These are phyloP conservation scores for Bothriochloa decipiens DNA, from an alignment of 176 grass and related monocot genomes.

Conservation along the genomic window DNA sequence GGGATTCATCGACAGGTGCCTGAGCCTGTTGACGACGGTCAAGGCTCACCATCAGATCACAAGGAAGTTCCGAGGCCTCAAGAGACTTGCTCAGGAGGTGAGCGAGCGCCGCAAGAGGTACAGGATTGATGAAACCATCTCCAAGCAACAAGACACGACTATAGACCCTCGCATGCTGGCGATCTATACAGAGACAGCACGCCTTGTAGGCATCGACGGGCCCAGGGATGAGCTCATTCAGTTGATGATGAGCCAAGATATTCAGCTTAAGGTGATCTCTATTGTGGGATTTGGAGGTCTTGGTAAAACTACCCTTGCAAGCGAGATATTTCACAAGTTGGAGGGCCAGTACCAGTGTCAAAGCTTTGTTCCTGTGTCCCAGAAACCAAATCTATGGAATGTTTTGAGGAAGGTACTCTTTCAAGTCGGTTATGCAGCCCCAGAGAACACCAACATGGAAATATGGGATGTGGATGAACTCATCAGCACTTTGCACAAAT, in stretches of 20 bases:
- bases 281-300: constrained; percentile 9
- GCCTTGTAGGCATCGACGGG: neutral
- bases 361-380: constrained; percentile 1
- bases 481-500: neutral
- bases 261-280: neutral
- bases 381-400: constrained; percentile 3
- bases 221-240: constrained; percentile 1
- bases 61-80: constrained; percentile 1
- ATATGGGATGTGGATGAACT: constrained; percentile 13
- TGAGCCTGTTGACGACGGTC: neutral
- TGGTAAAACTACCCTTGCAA: constrained; percentile 19
- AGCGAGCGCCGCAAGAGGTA: constrained; percentile 1
- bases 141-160: neutral
- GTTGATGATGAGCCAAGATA: neutral
- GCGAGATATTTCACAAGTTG: neutral
- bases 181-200: neutral
- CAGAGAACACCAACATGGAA: neutral
- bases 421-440: neutral
- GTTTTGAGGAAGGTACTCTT: neutral
- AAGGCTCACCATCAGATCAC: neutral
- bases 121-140: neutral
- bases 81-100: neutral
- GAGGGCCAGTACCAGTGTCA: constrained; percentile 6
- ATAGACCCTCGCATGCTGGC: constrained; percentile 8
- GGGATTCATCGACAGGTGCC: neutral